These are phyloP conservation scores for Globisporangium sylvaticum DNA, from an alignment of 352 stramenopile species.

Conservation along the genomic window DNA sequence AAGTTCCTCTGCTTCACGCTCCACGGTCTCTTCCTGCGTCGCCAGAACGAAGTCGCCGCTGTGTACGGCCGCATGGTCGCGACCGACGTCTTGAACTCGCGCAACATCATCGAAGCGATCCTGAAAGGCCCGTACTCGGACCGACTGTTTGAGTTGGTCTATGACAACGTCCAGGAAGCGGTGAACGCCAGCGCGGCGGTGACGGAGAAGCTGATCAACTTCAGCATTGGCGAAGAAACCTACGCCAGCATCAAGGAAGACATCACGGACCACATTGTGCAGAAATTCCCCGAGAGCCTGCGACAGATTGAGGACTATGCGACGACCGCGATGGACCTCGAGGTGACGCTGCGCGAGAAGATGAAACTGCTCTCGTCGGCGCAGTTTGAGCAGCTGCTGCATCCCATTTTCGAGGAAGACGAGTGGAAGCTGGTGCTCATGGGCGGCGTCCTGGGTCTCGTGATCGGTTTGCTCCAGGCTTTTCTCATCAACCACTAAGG, in stretches of 20 bases:
- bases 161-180: slow-evolving; percentile 83
- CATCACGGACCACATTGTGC: slow-evolving; percentile 85
- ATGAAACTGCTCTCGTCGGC: slow-evolving; percentile 87
- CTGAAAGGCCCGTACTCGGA: slow-evolving; percentile 86
- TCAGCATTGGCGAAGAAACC: slow-evolving; percentile 79
- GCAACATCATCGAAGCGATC: slow-evolving; percentile 89
- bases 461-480: slow-evolving; percentile 91
- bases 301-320: slow-evolving; percentile 93
- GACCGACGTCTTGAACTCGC: slow-evolving; percentile 80
- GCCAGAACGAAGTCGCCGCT: slow-evolving; percentile 88
- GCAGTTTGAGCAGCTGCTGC: slow-evolving; percentile 95
- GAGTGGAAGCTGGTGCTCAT: slow-evolving; percentile 98
- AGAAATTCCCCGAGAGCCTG: slow-evolving; percentile 83
- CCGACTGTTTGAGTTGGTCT: slow-evolving; percentile 83
- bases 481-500: slow-evolving; percentile 81
- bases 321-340: slow-evolving; percentile 88
- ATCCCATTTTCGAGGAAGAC: slow-evolving; percentile 98
- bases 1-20: slow-evolving; percentile 89
- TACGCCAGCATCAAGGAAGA: slow-evolving; percentile 87
- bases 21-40: slow-evolving; percentile 93
- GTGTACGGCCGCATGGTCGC: slow-evolving; percentile 87
- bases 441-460: slow-evolving; percentile 90
- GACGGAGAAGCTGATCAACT: slow-evolving; percentile 84
- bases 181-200: slow-evolving; percentile 74
- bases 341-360: slow-evolving; percentile 89